Evolutionary conservation across 306 rosid species (phyloP).

Genomic region (Malus sylvestris): DNA sequence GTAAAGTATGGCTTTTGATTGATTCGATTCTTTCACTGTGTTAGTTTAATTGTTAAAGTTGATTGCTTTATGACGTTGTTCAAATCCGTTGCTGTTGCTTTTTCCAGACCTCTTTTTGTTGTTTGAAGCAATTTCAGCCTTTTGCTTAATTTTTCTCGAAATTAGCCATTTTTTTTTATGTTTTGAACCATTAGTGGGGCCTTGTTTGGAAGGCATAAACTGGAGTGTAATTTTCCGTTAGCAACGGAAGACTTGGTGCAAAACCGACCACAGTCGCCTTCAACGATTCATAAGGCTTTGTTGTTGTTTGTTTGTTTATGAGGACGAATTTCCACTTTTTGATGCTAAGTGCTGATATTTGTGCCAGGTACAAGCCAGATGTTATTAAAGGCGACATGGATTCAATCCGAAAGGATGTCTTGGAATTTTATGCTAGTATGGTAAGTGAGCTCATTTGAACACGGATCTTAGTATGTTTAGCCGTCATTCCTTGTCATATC

Average conservation of each 20-base stretch:
- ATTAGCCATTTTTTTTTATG: neutral
- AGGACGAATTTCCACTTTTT: neutral
- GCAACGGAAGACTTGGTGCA: too few species aligned
- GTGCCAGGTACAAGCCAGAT: slow-evolving; percentile 78
- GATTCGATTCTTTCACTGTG: neutral
- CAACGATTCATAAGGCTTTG: too few species aligned
- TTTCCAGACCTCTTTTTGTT: neutral
- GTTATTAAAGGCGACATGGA: slow-evolving; percentile 94
- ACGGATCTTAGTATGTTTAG: neutral
- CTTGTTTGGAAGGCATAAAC: neutral
- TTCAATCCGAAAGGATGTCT: slow-evolving; percentile 70
- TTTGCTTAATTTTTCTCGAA: neutral
- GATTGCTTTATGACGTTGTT: neutral
- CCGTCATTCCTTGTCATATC: neutral
- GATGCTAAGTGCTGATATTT: slow-evolving; percentile 15
- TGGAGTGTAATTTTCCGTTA: neutral
- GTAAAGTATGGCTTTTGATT: neutral
- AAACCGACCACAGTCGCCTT: too few species aligned
- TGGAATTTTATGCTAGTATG: slow-evolving; percentile 54
- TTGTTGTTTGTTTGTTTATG: neutral
- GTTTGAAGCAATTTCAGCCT: neutral
- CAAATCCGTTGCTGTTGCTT: neutral
- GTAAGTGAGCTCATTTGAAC: slow-evolving; percentile 24
- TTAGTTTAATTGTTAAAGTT: neutral
- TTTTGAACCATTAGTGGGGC: neutral